Percentiles rank a stretch among this genome's conserved stretches.
These are phyloP conservation scores for Eutypella sp. DNA, from an alignment of 2,329 filamentous ascomycete genomes.

Conservation along the genomic window DNA sequence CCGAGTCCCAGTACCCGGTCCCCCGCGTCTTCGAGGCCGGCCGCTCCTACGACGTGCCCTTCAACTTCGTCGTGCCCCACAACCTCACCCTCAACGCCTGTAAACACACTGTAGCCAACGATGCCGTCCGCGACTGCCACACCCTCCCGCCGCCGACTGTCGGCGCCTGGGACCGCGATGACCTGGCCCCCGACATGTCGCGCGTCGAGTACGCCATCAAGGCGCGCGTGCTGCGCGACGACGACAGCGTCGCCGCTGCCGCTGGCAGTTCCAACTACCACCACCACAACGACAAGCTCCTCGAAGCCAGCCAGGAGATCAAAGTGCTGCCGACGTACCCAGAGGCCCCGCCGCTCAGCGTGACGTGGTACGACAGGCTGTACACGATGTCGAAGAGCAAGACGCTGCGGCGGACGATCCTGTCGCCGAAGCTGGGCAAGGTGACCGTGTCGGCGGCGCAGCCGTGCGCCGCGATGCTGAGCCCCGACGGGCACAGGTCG, in stretches of 20 bases:
- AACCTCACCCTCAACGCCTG: constrained; percentile 54
- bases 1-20: constrained; percentile 41
- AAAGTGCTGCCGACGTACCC: constrained; percentile 47
- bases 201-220: constrained; percentile 49
- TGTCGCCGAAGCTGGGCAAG: constrained; percentile 46
- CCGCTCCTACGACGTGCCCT: constrained; percentile 46
- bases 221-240: constrained; percentile 36
- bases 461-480: constrained; percentile 44
- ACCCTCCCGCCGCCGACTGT: constrained; percentile 49
- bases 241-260: constrained; percentile 19
- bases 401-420: constrained; percentile 47
- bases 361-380: constrained; percentile 41
- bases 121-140: constrained; percentile 47
- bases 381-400: constrained; percentile 49
- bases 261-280: no score
- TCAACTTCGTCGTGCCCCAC: constrained; percentile 54
- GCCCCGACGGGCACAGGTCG: constrained; percentile 41
- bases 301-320: constrained; percentile 40
- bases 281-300: constrained; percentile 26
- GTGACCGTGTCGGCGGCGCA: constrained; percentile 42
- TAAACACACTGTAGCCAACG: constrained; percentile 41
- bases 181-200: constrained; percentile 51
- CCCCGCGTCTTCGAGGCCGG: constrained; percentile 44
- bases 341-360: constrained; percentile 47
- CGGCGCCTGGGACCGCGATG: constrained; percentile 48